Evolutionary conservation across 495 filamentous ascomycete genomes (phyloP).

Genomic region (Gamarada debralockiae): DNA sequence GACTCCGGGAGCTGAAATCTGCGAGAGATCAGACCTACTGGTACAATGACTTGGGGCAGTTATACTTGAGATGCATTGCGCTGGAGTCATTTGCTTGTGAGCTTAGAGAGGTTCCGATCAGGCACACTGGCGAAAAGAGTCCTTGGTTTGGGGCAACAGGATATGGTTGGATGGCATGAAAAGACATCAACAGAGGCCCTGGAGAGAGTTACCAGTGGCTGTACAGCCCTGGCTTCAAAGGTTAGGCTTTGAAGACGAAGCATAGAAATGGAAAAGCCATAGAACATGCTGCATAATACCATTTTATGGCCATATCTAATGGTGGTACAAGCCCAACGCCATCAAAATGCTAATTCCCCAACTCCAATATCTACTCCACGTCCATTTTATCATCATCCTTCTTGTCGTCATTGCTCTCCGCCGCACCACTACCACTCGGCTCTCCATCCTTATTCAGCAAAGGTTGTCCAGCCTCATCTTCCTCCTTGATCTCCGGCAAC

Average conservation of each 20-base stretch:
- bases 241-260: background rate
- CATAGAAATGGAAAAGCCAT: background rate
- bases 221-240: no score
- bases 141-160: no score
- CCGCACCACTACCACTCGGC: constrained; percentile 53
- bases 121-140: no score
- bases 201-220: no score
- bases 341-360: constrained; percentile 18
- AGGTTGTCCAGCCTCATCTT: constrained; percentile 59
- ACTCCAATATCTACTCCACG: constrained; percentile 50
- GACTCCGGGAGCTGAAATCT: no score
- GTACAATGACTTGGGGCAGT: no score
- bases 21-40: no score
- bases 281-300: constrained; percentile 3
- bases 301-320: constrained; percentile 21
- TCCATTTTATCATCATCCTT: constrained; percentile 85
- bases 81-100: no score
- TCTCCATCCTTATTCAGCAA: constrained; percentile 64
- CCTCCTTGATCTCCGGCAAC: constrained; percentile 79
- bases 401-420: constrained; percentile 50
- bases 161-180: no score
- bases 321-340: constrained; percentile 24
- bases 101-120: no score
- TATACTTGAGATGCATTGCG: no score
- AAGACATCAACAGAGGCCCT: no score